These are phyloP conservation scores for Chlorella sp. DNA, from an alignment of 139 green algal species.

Conservation along the genomic window DNA sequence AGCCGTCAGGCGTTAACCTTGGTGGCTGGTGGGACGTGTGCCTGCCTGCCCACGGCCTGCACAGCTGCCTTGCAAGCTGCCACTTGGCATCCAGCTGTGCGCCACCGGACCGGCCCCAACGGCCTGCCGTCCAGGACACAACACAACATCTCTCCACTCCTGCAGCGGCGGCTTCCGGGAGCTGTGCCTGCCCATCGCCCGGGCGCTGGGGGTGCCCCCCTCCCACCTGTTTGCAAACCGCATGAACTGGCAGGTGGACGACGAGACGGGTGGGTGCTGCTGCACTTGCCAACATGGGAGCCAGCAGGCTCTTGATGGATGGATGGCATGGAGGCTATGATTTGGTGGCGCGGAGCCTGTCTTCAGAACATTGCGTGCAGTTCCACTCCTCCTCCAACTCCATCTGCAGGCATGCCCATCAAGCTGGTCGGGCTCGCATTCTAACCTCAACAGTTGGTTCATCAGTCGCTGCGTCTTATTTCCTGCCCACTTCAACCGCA, in stretches of 20 bases:
- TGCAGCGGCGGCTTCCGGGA: slow-evolving; percentile 67
- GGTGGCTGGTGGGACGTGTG: too few relatives aligned
- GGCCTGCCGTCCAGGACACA: too few relatives aligned
- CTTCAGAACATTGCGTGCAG: background rate
- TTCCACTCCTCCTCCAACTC: too few relatives aligned
- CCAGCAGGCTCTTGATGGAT: too few relatives aligned
- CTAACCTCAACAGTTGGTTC: background rate
- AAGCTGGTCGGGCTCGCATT: background rate
- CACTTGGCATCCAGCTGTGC: background rate
- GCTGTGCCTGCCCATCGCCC: slow-evolving; percentile 70
- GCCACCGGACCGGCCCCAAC: too few relatives aligned
- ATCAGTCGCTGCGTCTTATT: background rate
- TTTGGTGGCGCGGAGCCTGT: background rate
- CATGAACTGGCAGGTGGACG: slow-evolving; percentile 73
- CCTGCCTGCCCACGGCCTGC: background rate
- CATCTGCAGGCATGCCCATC: background rate
- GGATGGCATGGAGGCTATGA: background rate
- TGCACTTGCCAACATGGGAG: too few relatives aligned
- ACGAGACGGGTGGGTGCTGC: slow-evolving; percentile 61
- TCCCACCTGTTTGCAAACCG: slow-evolving; percentile 78
- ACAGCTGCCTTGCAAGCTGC: background rate
- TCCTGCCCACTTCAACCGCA: background rate
- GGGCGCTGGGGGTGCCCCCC: slow-evolving; percentile 63
- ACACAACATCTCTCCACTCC: background rate
- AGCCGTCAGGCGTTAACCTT: too few relatives aligned